phyloP scores from a whole-genome alignment of 495 filamentous ascomycete genomes.

The Penicillium goetzii region DNA sequence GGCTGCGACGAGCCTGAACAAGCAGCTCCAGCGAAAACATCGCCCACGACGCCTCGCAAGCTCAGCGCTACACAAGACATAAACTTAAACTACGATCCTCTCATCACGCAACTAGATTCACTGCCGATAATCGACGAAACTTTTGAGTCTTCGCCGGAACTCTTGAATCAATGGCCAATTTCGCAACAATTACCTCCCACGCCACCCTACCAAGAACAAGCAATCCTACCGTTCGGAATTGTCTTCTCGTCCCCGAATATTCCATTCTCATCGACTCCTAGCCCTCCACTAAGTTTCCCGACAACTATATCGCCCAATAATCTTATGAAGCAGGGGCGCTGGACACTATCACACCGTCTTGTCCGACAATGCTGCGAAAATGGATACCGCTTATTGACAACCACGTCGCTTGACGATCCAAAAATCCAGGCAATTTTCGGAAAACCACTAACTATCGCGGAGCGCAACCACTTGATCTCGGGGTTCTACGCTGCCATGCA shows the following conservation, averaged over 20 bases:
- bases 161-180: constrained; percentile 20
- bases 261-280: constrained; percentile 14
- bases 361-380: constrained; percentile 34
- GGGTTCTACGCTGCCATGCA: constrained; percentile 27
- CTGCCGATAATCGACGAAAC: constrained; percentile 19
- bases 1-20: constrained; percentile 27
- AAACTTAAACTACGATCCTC: constrained; percentile 17
- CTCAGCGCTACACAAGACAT: constrained; percentile 6
- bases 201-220: constrained; percentile 31
- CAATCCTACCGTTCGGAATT: constrained; percentile 30
- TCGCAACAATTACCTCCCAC: constrained; percentile 24
- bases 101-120: constrained; percentile 15
- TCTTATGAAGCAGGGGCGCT: constrained; percentile 20
- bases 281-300: constrained; percentile 19
- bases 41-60: neutral
- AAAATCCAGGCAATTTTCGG: constrained; percentile 32
- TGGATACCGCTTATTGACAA: constrained; percentile 33
- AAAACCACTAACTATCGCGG: constrained; percentile 14
- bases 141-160: constrained; percentile 14
- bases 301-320: constrained; percentile 14
- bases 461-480: constrained; percentile 29
- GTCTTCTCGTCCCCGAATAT: constrained; percentile 22
- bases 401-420: constrained; percentile 15
- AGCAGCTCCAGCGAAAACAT: constrained; percentile 7
- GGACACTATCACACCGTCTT: constrained; percentile 35